A percentile compares a stretch with the other conserved stretches of the same genome.
Conservation (phyloP, 2,329 filamentous ascomycete genomes). For the Alternaria postmessia region DNA sequence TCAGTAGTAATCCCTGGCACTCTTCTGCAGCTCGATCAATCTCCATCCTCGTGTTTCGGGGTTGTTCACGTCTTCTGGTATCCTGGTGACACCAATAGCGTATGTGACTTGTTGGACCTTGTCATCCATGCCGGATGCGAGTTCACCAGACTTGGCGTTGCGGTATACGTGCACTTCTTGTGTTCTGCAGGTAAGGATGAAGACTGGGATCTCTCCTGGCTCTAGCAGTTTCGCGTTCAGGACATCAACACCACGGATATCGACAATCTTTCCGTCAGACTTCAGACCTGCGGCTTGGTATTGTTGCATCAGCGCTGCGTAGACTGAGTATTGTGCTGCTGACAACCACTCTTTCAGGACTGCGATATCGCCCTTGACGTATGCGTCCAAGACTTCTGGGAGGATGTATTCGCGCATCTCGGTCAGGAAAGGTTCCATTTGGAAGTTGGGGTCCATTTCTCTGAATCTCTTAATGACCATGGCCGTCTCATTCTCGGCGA, state of each 20-base stretch:
- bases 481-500: slow-evolving; percentile 97
- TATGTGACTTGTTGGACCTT: slow-evolving; percentile 98
- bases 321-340: slow-evolving; percentile 94
- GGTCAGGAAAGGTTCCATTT: slow-evolving; percentile 91
- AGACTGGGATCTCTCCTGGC: slow-evolving; percentile 88
- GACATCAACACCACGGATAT: slow-evolving; percentile 94
- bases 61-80: slow-evolving; percentile 95
- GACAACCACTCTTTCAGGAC: slow-evolving; percentile 95
- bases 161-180: slow-evolving; percentile 98
- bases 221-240: slow-evolving; percentile 81
- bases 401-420: slow-evolving; percentile 98
- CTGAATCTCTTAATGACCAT: slow-evolving; percentile 98
- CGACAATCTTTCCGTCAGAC: slow-evolving; percentile 92
- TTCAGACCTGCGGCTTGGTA: slow-evolving; percentile 93
- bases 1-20: slow-evolving; percentile 87
- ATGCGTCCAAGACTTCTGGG: slow-evolving; percentile 95
- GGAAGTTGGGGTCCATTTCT: slow-evolving; percentile 92
- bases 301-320: slow-evolving; percentile 95
- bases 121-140: slow-evolving; percentile 98
- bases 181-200: slow-evolving; percentile 94
- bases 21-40: slow-evolving; percentile 98
- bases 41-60: slow-evolving; percentile 97
- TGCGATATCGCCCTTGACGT: slow-evolving; percentile 93
- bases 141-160: slow-evolving; percentile 85
- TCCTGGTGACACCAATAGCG: slow-evolving; percentile 92